These are phyloP conservation scores for Salix caprea DNA, from an alignment of 345 rosid species.

Conservation along the genomic window DNA sequence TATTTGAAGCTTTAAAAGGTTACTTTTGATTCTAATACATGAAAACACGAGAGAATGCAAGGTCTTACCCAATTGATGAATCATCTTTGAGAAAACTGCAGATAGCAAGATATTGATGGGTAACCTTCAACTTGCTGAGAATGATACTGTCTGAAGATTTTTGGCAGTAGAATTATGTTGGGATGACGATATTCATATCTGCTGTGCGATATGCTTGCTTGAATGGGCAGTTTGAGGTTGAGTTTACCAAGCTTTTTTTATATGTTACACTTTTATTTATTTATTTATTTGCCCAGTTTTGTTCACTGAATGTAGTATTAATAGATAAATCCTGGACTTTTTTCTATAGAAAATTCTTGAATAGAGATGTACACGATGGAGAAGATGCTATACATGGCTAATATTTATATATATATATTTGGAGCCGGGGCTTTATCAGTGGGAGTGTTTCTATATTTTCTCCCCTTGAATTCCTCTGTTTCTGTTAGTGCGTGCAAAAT, in stretches of 20 bases:
- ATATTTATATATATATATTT: too few species aligned
- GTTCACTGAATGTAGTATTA: not conserved
- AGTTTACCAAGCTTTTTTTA: not conserved
- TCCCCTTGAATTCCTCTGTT: too few species aligned
- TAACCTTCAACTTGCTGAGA: not conserved
- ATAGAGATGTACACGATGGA: too few species aligned
- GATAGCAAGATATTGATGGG: not conserved
- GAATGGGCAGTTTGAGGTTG: not conserved
- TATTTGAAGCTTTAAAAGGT: not conserved
- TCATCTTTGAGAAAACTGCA: not conserved
- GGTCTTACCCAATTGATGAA: slow-evolving; percentile 4
- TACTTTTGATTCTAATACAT: not conserved
- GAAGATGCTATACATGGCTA: too few species aligned
- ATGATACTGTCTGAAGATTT: not conserved
- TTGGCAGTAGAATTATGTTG: not conserved
- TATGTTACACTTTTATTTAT: not conserved
- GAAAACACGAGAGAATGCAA: not conserved
- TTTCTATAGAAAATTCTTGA: too few species aligned
- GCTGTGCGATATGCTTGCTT: not conserved
- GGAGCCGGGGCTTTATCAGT: too few species aligned
- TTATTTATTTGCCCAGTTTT: not conserved
- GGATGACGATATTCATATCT: not conserved
- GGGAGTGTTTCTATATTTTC: too few species aligned
- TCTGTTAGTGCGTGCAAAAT: too few species aligned
- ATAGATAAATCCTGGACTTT: too few species aligned